Conservation (phyloP, 2,329 filamentous ascomycete genomes). For the Fusarium pseudocircinatum region DNA sequence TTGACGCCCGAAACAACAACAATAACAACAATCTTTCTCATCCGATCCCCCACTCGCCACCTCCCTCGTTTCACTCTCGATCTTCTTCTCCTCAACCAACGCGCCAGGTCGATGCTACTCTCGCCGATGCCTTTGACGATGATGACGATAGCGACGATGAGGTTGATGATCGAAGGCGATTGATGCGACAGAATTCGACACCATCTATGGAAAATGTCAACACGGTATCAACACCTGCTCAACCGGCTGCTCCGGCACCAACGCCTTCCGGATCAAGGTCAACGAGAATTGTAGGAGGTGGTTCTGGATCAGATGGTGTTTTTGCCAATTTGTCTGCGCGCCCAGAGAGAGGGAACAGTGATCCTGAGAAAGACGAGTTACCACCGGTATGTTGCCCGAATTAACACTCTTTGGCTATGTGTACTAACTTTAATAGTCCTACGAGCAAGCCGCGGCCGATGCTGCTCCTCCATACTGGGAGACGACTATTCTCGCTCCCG, state of each 20-base stretch:
- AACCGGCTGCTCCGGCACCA: slow-evolving; percentile 25
- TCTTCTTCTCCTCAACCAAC: slow-evolving; percentile 66
- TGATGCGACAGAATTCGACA: slow-evolving; percentile 75
- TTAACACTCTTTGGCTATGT: background rate
- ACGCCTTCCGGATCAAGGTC: slow-evolving; percentile 53
- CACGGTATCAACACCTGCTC: slow-evolving; percentile 27
- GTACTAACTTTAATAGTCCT: slow-evolving; percentile 71
- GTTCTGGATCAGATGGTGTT: slow-evolving; percentile 88
- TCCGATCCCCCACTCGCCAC: slow-evolving; percentile 67
- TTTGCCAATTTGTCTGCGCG: slow-evolving; percentile 96
- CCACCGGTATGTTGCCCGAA: slow-evolving; percentile 77
- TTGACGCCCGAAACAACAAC: slow-evolving; percentile 44
- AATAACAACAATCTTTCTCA: slow-evolving; percentile 41
- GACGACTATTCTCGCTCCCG: slow-evolving; percentile 95
- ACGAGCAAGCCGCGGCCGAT: slow-evolving; percentile 97
- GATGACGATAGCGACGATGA: slow-evolving; percentile 78
- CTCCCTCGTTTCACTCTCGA: slow-evolving; percentile 89
- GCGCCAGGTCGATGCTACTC: slow-evolving; percentile 73
- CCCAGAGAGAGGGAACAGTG: slow-evolving; percentile 80
- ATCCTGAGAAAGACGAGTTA: slow-evolving; percentile 84
- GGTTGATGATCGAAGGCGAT: slow-evolving; percentile 82
- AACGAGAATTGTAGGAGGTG: slow-evolving; percentile 70
- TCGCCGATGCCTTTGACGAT: slow-evolving; percentile 92
- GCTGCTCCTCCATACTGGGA: slow-evolving; percentile 98
- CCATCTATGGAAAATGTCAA: slow-evolving; percentile 37